phyloP scores from a whole-genome alignment of 2,329 filamentous ascomycete genomes.

The Monosporascus sp. region DNA sequence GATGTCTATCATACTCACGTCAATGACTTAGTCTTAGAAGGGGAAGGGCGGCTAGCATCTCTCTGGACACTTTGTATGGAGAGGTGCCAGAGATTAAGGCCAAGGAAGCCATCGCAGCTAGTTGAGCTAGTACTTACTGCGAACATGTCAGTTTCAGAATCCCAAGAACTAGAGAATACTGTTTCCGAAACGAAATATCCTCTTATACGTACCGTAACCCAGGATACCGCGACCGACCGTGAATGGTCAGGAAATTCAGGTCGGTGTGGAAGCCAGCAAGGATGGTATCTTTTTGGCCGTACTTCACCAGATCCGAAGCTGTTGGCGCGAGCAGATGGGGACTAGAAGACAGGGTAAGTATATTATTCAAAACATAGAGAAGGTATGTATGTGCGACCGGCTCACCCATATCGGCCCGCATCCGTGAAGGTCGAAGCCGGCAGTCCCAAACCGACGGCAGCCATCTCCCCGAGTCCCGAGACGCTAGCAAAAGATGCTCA shows the following conservation, averaged over 20 bases:
- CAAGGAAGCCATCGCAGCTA: too few species aligned
- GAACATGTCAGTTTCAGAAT: not conserved
- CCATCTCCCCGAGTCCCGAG: conserved; percentile 52
- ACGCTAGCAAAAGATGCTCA: conserved; percentile 31
- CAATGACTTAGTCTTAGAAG: not conserved
- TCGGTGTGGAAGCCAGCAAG: conserved; percentile 60
- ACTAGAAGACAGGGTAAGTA: conserved; percentile 23
- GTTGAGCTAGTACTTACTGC: not conserved
- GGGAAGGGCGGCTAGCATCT: too few species aligned
- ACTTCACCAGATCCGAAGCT: conserved; percentile 50
- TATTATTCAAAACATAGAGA: not conserved
- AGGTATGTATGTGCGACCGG: conserved; percentile 2
- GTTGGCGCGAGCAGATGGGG: conserved; percentile 57
- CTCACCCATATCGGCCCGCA: conserved; percentile 50
- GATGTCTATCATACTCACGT: conserved; percentile 31
- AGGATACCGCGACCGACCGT: conserved; percentile 57
- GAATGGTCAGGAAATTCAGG: conserved; percentile 60
- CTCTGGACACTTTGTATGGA: too few species aligned
- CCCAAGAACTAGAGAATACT: not conserved
- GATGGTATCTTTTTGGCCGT: conserved; percentile 50
- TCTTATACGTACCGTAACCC: conserved; percentile 36
- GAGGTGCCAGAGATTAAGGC: too few species aligned
- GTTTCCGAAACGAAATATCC: not conserved
- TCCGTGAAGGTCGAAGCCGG: conserved; percentile 47
- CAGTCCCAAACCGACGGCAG: conserved; percentile 50